Evolutionary conservation across 2,329 filamentous ascomycete species (phyloP).

Genomic region (Colletotrichum theobromicola): DNA sequence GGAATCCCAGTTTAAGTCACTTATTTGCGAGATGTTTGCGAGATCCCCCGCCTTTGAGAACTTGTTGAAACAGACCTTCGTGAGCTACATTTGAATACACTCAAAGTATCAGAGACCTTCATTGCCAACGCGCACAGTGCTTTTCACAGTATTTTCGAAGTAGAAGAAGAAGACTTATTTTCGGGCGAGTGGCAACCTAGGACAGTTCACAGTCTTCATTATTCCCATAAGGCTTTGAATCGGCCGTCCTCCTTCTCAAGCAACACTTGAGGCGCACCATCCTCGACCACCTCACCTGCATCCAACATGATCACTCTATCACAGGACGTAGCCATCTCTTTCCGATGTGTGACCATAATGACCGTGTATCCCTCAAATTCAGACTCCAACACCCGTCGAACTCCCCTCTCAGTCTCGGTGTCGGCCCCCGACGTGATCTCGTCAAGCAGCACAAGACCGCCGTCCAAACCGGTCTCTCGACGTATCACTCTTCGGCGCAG

Average conservation of each 20-base stretch:
- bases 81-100: too few relatives aligned
- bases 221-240: not conserved
- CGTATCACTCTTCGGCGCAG: conserved; percentile 42
- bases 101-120: too few relatives aligned
- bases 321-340: not conserved
- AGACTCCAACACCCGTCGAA: not conserved
- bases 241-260: not conserved
- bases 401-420: conserved; percentile 26
- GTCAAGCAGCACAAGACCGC: conserved; percentile 34
- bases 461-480: not conserved
- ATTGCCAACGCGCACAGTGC: not conserved
- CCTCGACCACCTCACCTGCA: not conserved
- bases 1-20: not conserved
- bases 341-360: not conserved
- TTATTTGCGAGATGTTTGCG: rapidly evolving
- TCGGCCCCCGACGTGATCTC: conserved; percentile 38
- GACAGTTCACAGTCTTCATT: too few relatives aligned
- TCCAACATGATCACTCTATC: not conserved
- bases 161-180: not conserved
- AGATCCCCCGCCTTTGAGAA: rapidly evolving
- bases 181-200: rapidly evolving
- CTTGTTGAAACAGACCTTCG: not conserved
- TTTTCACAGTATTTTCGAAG: not conserved
- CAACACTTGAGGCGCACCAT: not conserved
- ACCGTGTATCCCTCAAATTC: not conserved